Evolutionary conservation across 352 stramenopile genomes (phyloP).

Genomic region (Pythium dissotocum): DNA sequence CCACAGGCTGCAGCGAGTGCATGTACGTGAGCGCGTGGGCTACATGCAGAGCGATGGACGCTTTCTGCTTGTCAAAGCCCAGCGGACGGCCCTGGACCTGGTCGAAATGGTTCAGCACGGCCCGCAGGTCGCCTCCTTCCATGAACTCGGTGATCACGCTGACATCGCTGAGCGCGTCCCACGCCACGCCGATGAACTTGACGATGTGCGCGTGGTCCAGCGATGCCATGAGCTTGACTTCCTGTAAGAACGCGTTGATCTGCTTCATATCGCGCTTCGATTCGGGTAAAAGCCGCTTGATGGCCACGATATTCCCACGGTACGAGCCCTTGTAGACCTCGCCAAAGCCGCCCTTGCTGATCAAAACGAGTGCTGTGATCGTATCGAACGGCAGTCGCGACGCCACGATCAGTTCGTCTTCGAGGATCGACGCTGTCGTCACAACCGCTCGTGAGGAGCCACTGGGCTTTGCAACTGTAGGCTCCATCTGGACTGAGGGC

Average conservation of each 20-base stretch:
- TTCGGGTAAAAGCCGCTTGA: conserved; percentile 8
- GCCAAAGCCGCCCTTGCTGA: conserved; percentile 14
- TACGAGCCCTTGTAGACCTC: conserved; percentile 14
- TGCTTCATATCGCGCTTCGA: conserved; percentile 3
- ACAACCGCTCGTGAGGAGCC: background rate
- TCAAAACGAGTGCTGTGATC: conserved; percentile 14
- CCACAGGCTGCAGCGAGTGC: conserved; percentile 31
- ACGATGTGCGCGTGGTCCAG: conserved; percentile 33
- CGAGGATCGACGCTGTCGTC: conserved; percentile 3
- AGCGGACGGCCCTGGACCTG: conserved; percentile 10
- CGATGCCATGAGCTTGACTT: conserved; percentile 30
- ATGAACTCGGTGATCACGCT: conserved; percentile 37
- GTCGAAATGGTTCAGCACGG: conserved; percentile 14
- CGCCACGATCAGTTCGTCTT: conserved; percentile 16
- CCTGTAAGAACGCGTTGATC: conserved; percentile 23
- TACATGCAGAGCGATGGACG: conserved; percentile 30
- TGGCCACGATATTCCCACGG: conserved; percentile 5
- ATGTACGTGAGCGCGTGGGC: conserved; percentile 35
- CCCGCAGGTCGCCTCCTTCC: conserved; percentile 33
- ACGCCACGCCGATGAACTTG: conserved; percentile 31
- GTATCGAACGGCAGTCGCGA: conserved; percentile 19
- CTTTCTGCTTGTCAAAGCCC: conserved; percentile 28
- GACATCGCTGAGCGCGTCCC: conserved; percentile 29
- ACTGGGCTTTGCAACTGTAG: conserved; percentile 16
- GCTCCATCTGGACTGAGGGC: too few relatives aligned